phyloP scores from a whole-genome alignment of 805 yeast genomes.

The Candida andamanensis region DNA sequence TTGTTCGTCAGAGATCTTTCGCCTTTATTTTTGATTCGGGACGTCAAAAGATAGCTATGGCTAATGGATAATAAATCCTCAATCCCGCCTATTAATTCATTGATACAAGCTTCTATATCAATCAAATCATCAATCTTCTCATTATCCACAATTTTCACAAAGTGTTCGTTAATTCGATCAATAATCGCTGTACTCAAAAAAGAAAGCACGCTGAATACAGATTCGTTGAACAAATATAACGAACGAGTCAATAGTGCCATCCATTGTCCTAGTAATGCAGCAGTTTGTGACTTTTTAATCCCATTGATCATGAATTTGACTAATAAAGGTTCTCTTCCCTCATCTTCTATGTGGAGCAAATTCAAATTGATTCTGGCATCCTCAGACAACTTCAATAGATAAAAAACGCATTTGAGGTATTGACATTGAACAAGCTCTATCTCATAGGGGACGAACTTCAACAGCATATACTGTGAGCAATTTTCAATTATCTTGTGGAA shows the following conservation, averaged over 20 bases:
- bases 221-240: constrained; percentile 45
- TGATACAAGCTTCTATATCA: constrained; percentile 41
- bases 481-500: constrained; percentile 38
- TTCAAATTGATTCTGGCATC: constrained; percentile 21
- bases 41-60: constrained; percentile 48
- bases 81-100: constrained; percentile 48
- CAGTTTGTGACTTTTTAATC: constrained; percentile 39
- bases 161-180: constrained; percentile 29
- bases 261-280: constrained; percentile 44
- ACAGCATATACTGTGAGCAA: constrained; percentile 18
- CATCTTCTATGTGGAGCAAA: constrained; percentile 26
- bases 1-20: constrained; percentile 11
- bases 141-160: constrained; percentile 20
- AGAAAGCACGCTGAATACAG: constrained; percentile 51
- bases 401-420: constrained; percentile 23
- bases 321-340: constrained; percentile 24
- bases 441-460: constrained; percentile 8
- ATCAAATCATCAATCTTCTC: constrained; percentile 10
- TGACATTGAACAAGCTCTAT: constrained; percentile 26
- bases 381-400: constrained; percentile 27
- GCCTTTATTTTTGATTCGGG: constrained; percentile 16
- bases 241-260: constrained; percentile 47
- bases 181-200: constrained; percentile 50
- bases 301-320: constrained; percentile 48
- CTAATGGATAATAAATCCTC: constrained; percentile 60